These are phyloP conservation scores for Castanospermum australe DNA, from an alignment of 306 rosid species.

Conservation along the genomic window DNA sequence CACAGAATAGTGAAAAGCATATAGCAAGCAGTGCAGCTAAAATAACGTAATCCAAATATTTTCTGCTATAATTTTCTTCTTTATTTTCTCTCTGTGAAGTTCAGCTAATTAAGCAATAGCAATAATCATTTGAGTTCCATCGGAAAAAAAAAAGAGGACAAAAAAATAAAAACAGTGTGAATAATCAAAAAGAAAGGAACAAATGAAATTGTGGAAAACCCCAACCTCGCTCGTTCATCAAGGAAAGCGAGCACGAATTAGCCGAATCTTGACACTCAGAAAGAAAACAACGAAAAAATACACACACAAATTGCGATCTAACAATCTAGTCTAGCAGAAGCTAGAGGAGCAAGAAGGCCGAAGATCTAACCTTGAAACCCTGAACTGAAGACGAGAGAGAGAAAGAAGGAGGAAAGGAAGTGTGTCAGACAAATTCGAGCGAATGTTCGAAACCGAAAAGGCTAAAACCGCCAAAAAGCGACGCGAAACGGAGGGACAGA, in stretches of 20 bases:
- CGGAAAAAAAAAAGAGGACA: too few relatives aligned
- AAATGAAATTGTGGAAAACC: neutral
- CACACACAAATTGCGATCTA: neutral
- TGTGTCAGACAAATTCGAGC: constrained; percentile 36
- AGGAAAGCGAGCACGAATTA: constrained; percentile 32
- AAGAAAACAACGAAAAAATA: neutral
- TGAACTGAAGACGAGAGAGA: constrained; percentile 21
- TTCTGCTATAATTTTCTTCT: neutral
- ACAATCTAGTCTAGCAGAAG: constrained; percentile 25
- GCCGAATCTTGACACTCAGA: constrained; percentile 34
- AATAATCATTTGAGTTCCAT: too few relatives aligned
- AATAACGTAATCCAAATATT: neutral
- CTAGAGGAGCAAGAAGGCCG: constrained; percentile 5
- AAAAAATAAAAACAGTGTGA: neutral
- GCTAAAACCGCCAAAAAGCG: constrained; percentile 73
- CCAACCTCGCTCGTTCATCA: constrained; percentile 33
- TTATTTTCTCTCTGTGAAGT: constrained; percentile 26
- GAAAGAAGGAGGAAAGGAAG: neutral
- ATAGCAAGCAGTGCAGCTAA: neutral
- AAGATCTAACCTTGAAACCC: constrained; percentile 51
- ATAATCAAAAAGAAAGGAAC: neutral
- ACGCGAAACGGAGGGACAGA: constrained; percentile 33
- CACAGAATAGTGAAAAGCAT: neutral
- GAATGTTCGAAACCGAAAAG: constrained; percentile 62
- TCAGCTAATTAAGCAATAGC: constrained; percentile 1